Percentiles rank a stretch among this genome's conserved stretches.
phyloP scores from a whole-genome alignment of 345 rosid genomes.

The Eucalyptus pauciflora region DNA sequence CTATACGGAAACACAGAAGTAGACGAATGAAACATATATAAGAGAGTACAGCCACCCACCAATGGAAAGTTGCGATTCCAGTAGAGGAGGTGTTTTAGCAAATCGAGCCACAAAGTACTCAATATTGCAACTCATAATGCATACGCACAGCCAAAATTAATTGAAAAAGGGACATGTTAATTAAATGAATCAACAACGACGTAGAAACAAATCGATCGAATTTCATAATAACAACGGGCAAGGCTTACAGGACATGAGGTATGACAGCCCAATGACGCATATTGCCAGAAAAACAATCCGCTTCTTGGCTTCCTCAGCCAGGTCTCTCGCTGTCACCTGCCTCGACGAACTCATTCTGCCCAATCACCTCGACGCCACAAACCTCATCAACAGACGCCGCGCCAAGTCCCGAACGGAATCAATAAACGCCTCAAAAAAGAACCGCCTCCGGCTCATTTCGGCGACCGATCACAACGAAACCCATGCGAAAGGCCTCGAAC shows the following conservation, averaged over 20 bases:
- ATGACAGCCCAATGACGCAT: conserved; percentile 88
- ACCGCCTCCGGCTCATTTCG: not conserved
- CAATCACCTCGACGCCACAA: not conserved
- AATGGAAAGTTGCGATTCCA: not conserved
- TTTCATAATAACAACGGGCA: not conserved
- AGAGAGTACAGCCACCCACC: not conserved
- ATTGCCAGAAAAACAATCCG: conserved; percentile 72
- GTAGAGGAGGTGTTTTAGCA: not conserved
- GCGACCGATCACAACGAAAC: not conserved
- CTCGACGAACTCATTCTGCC: conserved; percentile 41
- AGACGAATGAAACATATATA: not conserved
- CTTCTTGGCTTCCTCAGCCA: conserved; percentile 96
- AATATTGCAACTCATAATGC: not conserved
- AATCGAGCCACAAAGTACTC: not conserved
- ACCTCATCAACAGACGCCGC: not conserved
- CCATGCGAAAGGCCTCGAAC: not conserved
- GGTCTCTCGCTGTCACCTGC: conserved; percentile 56
- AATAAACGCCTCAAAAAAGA: not conserved
- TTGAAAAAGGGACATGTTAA: not conserved
- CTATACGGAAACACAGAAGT: not conserved
- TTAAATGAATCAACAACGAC: not conserved
- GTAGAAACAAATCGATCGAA: not conserved
- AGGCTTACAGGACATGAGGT: conserved; percentile 80
- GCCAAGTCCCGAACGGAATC: not conserved
- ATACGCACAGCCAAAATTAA: not conserved